Evolutionary conservation across 2,329 filamentous ascomycete species (phyloP).

Genomic region (Fusarium pseudocircinatum): DNA sequence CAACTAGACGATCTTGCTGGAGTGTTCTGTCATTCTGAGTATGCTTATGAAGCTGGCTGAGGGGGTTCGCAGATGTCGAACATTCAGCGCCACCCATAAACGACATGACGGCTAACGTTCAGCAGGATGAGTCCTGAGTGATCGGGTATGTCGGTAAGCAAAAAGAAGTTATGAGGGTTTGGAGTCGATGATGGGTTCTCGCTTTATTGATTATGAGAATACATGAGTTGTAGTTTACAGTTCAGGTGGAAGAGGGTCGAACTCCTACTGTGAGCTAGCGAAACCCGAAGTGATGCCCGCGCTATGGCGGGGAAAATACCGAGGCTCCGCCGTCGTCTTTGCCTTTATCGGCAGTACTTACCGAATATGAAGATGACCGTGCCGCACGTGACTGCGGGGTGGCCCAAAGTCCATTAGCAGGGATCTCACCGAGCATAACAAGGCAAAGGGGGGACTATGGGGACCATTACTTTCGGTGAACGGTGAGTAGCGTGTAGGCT

Average conservation of each 20-base stretch:
- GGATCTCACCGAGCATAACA: slow-evolving; percentile 6
- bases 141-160: slow-evolving; percentile 7
- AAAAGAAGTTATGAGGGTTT: neutral
- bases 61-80: slow-evolving; percentile 93
- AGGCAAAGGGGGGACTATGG: neutral
- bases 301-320: slow-evolving; percentile 44
- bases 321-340: slow-evolving; percentile 40
- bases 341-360: slow-evolving; percentile 19
- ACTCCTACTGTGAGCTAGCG: slow-evolving; percentile 17
- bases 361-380: slow-evolving; percentile 10
- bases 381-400: slow-evolving; percentile 51
- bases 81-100: slow-evolving; percentile 97
- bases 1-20: slow-evolving; percentile 88
- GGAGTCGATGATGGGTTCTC: neutral
- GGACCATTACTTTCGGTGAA: slow-evolving; percentile 10
- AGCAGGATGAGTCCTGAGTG: slow-evolving; percentile 3
- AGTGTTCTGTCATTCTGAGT: slow-evolving; percentile 95
- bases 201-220: neutral
- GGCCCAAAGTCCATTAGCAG: neutral
- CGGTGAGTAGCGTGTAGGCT: slow-evolving; percentile 4
- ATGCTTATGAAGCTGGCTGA: slow-evolving; percentile 97
- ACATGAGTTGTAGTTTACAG: slow-evolving; percentile 21
- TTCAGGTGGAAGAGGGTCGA: slow-evolving; percentile 27
- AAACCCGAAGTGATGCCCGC: slow-evolving; percentile 18
- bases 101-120: slow-evolving; percentile 71